Base-by-base conservation (phyloP, 2,329 filamentous ascomycete species). In the Septoria linicola region DNA sequence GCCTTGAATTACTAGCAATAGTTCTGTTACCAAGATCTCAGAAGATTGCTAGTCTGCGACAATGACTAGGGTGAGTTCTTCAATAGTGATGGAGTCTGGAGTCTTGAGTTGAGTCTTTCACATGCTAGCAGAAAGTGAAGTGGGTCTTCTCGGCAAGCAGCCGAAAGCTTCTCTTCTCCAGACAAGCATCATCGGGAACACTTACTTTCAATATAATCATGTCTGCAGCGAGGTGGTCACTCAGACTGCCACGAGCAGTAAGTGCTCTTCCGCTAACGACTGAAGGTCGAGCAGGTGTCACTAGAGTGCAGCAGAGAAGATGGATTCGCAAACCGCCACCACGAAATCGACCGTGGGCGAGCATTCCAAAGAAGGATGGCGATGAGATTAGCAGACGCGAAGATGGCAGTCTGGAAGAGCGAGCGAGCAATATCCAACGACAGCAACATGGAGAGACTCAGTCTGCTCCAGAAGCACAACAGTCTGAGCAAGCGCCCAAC, bases 251-350 rank as follows among this genome's bases (percentile, higher is more conserved):
- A 0, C 35, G 57, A 54, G 41, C 47, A 25, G 4, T 17, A 8
- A 42, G 10, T 21, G 34, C 27, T 11, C 14, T 5, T 13, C 39
- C 14, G 23, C 32, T 17, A 30, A 14, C 30, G 13, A 25, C 32
- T 34, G 27, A 35, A 36, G 32, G 36, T 35, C 25, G 23, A 35
- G 19, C 46, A 16, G 14, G 21, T 37, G 17, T 30, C 17, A 27
- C 31, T 21, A n/a, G 31, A 37, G 36, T 31, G 30, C 39, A 59
- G 42, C 58, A 62, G 37, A 41, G 49, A 31, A 27, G 60, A 58
- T 60, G 56, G 58, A 35, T 56, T 14, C 53, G 54, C 27, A 49
- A 55, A 16, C 53, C 58, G 21, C 51, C 55, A 46, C 50, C 50
- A 34, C 50, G 54, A 44, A 13, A 13, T 14, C 53, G 58, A 31